These are phyloP conservation scores for Imleria badia DNA, from an alignment of 768 basidiomycete genomes.

Conservation along the genomic window DNA sequence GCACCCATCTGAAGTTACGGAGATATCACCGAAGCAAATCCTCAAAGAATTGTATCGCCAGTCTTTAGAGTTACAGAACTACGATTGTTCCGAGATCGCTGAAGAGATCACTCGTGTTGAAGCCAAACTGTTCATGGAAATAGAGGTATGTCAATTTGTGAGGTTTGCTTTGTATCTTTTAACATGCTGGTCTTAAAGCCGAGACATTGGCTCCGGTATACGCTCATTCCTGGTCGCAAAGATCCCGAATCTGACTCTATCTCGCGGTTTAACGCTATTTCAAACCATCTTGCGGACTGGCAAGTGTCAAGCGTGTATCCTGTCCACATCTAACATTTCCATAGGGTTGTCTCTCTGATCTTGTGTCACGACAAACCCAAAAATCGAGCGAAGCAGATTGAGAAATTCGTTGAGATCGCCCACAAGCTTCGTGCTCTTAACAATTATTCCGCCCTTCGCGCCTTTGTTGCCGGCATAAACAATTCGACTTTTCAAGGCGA, in stretches of 20 bases:
- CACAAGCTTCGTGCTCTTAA: slow-evolving; percentile 76
- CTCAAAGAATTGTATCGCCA: slow-evolving; percentile 62
- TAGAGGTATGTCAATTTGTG: slow-evolving; percentile 54
- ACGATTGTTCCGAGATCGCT: slow-evolving; percentile 69
- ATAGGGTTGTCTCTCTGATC: slow-evolving; percentile 88
- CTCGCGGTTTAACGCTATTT: slow-evolving; percentile 67
- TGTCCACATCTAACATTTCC: slow-evolving; percentile 1
- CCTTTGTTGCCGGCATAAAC: slow-evolving; percentile 92
- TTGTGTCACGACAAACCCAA: slow-evolving; percentile 81
- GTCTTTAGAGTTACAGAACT: slow-evolving; percentile 53
- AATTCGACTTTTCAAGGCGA: slow-evolving; percentile 77
- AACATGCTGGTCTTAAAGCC: slow-evolving; percentile 48
- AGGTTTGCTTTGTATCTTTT: not conserved
- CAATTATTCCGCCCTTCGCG: slow-evolving; percentile 92
- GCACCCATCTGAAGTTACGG: slow-evolving; percentile 32
- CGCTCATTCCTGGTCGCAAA: slow-evolving; percentile 66
- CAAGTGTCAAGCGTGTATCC: slow-evolving; percentile 31
- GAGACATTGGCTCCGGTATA: slow-evolving; percentile 83
- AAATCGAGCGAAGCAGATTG: slow-evolving; percentile 76
- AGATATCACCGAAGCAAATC: slow-evolving; percentile 53
- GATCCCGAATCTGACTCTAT: slow-evolving; percentile 68
- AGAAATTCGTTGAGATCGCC: slow-evolving; percentile 86
- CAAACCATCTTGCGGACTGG: slow-evolving; percentile 87
- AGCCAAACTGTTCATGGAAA: slow-evolving; percentile 65
- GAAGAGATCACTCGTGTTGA: slow-evolving; percentile 83